Evolutionary conservation across 2,329 filamentous ascomycete genomes (phyloP).

Genomic region (Xylaria sp.): DNA sequence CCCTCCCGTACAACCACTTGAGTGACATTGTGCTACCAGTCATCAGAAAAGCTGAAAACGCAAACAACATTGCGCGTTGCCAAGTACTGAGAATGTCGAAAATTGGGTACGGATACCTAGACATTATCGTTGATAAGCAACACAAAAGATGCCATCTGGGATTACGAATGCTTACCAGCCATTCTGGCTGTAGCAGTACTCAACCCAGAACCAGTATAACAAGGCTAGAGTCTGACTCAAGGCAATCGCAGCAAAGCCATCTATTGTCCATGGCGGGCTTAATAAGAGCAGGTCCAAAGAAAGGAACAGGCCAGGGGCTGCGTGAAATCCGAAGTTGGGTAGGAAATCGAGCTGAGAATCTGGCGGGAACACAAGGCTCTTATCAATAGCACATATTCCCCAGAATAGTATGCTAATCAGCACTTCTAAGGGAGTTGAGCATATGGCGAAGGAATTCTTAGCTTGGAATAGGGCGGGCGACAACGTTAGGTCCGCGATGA

Average conservation of each 20-base stretch:
- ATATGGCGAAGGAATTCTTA: slow-evolving; percentile 71
- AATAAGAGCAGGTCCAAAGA: slow-evolving; percentile 69
- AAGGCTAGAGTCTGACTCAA: slow-evolving; percentile 66
- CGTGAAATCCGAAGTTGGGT: slow-evolving; percentile 69
- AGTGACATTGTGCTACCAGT: slow-evolving; percentile 70
- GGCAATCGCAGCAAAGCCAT: slow-evolving; percentile 61
- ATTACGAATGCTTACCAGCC: slow-evolving; percentile 56
- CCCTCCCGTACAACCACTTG: slow-evolving; percentile 70
- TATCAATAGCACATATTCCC: slow-evolving; percentile 66
- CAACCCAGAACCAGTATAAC: slow-evolving; percentile 78
- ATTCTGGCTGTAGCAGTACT: slow-evolving; percentile 71
- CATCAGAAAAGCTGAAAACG: slow-evolving; percentile 72
- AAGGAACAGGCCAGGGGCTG: slow-evolving; percentile 68
- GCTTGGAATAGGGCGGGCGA: slow-evolving; percentile 62
- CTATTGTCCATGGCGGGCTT: slow-evolving; percentile 74
- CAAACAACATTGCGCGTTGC: slow-evolving; percentile 73
- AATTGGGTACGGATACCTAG: slow-evolving; percentile 84
- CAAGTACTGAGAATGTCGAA: slow-evolving; percentile 70
- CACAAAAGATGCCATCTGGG: background rate
- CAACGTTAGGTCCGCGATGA: slow-evolving; percentile 68
- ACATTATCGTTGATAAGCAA: background rate
- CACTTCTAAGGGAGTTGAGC: slow-evolving; percentile 71
- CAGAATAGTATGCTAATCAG: slow-evolving; percentile 76
- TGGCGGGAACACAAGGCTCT: slow-evolving; percentile 57
- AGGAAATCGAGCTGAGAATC: slow-evolving; percentile 60